A percentile compares a stretch with the other conserved stretches of the same genome.
Conservation (phyloP, 2,329 filamentous ascomycete species). For the Arthrinium phaeospermum region DNA sequence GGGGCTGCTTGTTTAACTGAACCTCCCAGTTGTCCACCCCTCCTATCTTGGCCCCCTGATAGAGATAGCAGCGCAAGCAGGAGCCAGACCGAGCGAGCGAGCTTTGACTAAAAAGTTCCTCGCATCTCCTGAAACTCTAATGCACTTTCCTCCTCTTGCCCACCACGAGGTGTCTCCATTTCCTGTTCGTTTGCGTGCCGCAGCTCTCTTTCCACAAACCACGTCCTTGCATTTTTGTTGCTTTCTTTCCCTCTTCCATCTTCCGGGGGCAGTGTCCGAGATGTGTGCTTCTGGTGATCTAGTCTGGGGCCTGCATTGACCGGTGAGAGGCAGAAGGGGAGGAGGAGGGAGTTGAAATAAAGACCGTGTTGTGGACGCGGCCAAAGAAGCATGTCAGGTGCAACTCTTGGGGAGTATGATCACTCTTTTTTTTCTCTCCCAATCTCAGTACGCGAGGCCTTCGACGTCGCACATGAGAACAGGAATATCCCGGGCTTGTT, state of each 20-base stretch:
- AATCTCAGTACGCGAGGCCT: neutral
- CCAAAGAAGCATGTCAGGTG: neutral
- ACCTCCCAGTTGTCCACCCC: neutral
- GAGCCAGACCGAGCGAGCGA: neutral
- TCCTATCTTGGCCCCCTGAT: neutral
- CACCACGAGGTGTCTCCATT: neutral
- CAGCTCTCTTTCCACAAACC: conserved; percentile 4
- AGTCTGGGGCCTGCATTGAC: conserved; percentile 1
- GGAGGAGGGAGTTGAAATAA: conserved; percentile 6
- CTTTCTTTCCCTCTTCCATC: neutral
- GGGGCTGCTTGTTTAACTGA: conserved; percentile 13
- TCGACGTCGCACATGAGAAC: neutral
- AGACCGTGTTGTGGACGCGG: neutral
- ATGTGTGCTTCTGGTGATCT: conserved; percentile 5
- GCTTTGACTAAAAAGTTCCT: conserved; percentile 1
- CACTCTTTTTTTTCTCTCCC: neutral
- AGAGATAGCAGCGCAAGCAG: neutral
- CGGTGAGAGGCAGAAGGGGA: neutral
- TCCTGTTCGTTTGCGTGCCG: conserved; percentile 10
- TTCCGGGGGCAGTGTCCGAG: neutral
- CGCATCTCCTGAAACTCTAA: conserved; percentile 12
- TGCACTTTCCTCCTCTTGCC: neutral
- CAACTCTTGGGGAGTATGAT: neutral
- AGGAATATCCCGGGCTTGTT: neutral
- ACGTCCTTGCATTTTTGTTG: neutral